Evolutionary conservation across 768 basidiomycete genomes (phyloP).

Genomic region (Collybia sp.): DNA sequence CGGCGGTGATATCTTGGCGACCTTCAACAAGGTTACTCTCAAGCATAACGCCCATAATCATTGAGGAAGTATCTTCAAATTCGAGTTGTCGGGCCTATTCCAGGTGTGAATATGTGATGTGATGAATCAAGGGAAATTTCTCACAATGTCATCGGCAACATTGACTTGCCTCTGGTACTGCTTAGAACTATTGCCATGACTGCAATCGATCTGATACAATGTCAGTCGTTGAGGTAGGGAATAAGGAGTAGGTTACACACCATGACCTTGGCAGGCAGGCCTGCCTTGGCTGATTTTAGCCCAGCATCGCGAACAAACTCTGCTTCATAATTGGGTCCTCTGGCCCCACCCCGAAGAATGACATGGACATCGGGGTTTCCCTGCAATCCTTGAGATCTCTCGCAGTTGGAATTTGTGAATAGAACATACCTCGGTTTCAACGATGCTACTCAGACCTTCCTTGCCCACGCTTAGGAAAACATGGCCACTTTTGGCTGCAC

Average conservation of each 20-base stretch:
- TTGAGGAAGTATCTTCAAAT: constrained; percentile 59
- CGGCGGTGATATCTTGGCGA: constrained; percentile 75
- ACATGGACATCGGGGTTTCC: constrained; percentile 92
- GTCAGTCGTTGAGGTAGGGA: constrained; percentile 3
- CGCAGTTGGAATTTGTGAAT: background rate
- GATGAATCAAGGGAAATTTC: constrained; percentile 17
- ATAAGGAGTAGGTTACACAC: constrained; percentile 31
- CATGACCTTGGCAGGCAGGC: constrained; percentile 81
- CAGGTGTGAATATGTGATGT: constrained; percentile 4
- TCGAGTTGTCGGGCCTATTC: constrained; percentile 69
- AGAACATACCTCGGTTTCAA: constrained; percentile 78
- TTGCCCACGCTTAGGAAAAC: constrained; percentile 97
- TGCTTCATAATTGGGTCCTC: constrained; percentile 84
- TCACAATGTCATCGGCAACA: constrained; percentile 87
- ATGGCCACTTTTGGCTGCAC: constrained; percentile 86
- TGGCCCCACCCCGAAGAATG: constrained; percentile 86
- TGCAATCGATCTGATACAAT: constrained; percentile 79
- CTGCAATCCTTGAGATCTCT: constrained; percentile 28
- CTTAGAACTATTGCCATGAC: constrained; percentile 93
- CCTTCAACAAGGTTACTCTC: constrained; percentile 90
- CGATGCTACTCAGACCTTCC: constrained; percentile 90
- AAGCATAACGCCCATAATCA: constrained; percentile 93
- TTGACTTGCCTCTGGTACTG: constrained; percentile 85
- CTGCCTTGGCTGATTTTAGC: constrained; percentile 74
- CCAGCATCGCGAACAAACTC: constrained; percentile 76